A percentile compares a stretch with the other conserved stretches of the same genome.
Evolutionary conservation across 2,329 filamentous ascomycete genomes (phyloP).

Genomic region (Ilyonectria destructans): DNA sequence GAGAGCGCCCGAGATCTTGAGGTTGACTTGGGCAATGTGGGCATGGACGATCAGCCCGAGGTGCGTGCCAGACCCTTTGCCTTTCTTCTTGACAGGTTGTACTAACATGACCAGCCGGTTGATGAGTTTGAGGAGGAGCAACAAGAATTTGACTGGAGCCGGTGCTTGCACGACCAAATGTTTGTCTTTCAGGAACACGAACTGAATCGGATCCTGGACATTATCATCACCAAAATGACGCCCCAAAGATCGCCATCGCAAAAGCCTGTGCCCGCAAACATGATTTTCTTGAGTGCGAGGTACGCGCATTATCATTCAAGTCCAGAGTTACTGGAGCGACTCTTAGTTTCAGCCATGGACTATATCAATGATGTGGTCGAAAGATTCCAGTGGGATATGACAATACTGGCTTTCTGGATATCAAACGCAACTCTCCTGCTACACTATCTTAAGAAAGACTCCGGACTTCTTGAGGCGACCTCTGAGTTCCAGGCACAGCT

Average conservation of each 20-base stretch:
- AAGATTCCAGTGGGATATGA: slow-evolving; percentile 98
- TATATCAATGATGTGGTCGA: slow-evolving; percentile 99
- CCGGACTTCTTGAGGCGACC: slow-evolving; percentile 84
- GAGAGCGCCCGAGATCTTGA: slow-evolving; percentile 97
- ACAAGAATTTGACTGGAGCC: slow-evolving; percentile 96
- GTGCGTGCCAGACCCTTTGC: slow-evolving; percentile 62
- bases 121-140: slow-evolving; percentile 91
- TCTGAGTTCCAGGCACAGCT: slow-evolving; percentile 93
- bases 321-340: slow-evolving; percentile 83
- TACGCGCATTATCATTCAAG: slow-evolving; percentile 98
- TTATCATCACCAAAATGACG: slow-evolving; percentile 98
- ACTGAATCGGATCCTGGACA: slow-evolving; percentile 91
- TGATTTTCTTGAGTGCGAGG: slow-evolving; percentile 94
- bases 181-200: slow-evolving; percentile 99
- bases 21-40: slow-evolving; percentile 95
- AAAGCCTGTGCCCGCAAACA: slow-evolving; percentile 97
- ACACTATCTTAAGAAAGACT: slow-evolving; percentile 97
- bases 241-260: slow-evolving; percentile 96
- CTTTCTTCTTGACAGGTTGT: neutral
- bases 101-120: slow-evolving; percentile 64
- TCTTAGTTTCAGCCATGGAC: slow-evolving; percentile 90
- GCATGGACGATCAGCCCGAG: slow-evolving; percentile 95
- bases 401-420: slow-evolving; percentile 98
- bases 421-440: slow-evolving; percentile 96
- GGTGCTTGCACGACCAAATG: slow-evolving; percentile 98